Conservation (phyloP, 2,329 filamentous ascomycete genomes). For the Verticillium albo-atrum region DNA sequence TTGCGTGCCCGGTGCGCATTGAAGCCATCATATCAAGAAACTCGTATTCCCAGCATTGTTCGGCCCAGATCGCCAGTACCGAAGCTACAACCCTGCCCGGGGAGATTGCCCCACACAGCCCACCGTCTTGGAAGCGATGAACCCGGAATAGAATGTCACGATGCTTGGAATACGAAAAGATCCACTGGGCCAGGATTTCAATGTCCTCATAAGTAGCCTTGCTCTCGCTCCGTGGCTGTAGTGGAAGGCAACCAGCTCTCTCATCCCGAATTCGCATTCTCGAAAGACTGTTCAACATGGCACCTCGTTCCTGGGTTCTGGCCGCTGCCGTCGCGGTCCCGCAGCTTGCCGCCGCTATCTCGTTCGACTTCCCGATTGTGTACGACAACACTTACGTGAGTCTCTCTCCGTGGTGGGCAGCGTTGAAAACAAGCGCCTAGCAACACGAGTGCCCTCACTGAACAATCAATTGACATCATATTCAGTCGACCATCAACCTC, state of each 20-base stretch:
- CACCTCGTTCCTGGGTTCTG: slow-evolving; percentile 5
- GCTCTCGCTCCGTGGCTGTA: background rate
- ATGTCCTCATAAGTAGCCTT: background rate
- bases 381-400: slow-evolving; percentile 9
- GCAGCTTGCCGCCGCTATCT: slow-evolving; percentile 6
- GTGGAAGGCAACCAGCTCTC: background rate
- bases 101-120: background rate
- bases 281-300: background rate
- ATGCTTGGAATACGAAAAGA: background rate
- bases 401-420: rapidly evolving
- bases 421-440: background rate
- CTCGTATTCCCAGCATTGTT: background rate
- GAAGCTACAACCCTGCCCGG: background rate
- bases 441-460: background rate
- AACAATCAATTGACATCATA: background rate
- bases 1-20: background rate
- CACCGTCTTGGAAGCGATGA: background rate
- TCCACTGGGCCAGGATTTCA: background rate
- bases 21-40: background rate
- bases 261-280: background rate
- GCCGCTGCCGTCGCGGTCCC: slow-evolving; percentile 4
- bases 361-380: slow-evolving; percentile 10
- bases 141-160: background rate
- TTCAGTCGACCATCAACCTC: background rate
- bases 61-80: background rate